Evolutionary conservation across 2,329 filamentous ascomycete genomes (phyloP).

Genomic region (Colletotrichum theobromicola): DNA sequence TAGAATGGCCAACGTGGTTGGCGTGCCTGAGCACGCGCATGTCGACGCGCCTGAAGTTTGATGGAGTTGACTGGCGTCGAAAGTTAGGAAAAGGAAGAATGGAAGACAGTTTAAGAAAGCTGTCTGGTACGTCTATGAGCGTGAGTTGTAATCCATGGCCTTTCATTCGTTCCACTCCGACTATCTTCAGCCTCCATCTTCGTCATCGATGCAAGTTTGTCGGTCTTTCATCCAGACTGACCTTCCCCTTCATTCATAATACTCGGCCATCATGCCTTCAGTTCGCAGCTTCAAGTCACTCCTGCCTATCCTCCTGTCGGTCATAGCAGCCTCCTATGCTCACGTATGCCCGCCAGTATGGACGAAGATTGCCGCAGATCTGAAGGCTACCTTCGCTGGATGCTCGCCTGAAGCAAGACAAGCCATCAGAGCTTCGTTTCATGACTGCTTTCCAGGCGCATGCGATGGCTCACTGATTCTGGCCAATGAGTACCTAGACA

Average conservation of each 20-base stretch:
- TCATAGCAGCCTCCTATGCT: background rate
- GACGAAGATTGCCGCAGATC: background rate
- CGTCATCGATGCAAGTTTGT: background rate
- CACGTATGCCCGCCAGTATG: background rate
- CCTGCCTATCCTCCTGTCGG: background rate
- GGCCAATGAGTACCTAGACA: conserved; percentile 5
- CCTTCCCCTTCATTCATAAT: background rate
- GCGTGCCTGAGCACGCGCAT: background rate
- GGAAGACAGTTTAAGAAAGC: background rate
- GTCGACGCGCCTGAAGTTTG: background rate
- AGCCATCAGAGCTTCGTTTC: conserved; percentile 2
- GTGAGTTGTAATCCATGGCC: background rate
- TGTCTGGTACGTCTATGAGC: background rate
- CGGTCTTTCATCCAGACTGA: background rate
- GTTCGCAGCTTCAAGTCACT: background rate
- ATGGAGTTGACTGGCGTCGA: background rate
- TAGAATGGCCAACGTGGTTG: background rate
- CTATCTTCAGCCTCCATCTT: background rate
- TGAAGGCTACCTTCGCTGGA: background rate
- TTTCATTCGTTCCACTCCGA: background rate
- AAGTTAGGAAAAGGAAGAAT: background rate
- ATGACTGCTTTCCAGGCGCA: conserved; percentile 1
- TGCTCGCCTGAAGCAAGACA: background rate
- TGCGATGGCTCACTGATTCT: conserved; percentile 7
- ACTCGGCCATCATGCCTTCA: background rate